phyloP scores from a whole-genome alignment of 2,329 filamentous ascomycete species.

The Aspergillus sp. region DNA sequence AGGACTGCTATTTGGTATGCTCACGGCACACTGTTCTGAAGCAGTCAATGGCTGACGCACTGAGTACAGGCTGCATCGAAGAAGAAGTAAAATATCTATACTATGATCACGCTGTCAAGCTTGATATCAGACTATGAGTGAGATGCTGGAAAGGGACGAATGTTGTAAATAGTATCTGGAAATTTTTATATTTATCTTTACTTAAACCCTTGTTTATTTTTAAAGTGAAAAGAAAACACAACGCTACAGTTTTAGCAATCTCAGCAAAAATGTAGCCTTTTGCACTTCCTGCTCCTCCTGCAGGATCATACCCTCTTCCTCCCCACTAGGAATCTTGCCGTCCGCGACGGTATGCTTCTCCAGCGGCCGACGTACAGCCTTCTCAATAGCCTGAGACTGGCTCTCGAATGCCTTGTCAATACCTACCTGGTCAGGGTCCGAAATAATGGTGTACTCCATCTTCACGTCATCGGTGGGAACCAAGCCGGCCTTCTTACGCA shows the following conservation, averaged over 20 bases:
- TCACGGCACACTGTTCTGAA: neutral
- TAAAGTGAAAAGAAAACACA: neutral
- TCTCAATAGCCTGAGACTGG: constrained; percentile 63
- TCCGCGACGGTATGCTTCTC: constrained; percentile 59
- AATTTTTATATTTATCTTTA: no score
- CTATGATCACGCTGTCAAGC: no score
- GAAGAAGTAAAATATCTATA: constrained; percentile 22
- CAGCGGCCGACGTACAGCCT: constrained; percentile 66
- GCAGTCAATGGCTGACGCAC: constrained; percentile 4
- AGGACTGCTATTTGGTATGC: constrained; percentile 77
- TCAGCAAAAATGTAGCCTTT: constrained; percentile 69
- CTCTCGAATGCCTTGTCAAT: constrained; percentile 61
- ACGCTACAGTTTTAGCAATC: constrained; percentile 62
- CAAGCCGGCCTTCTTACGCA: constrained; percentile 88
- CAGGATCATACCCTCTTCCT: constrained; percentile 57
- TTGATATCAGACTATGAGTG: no score
- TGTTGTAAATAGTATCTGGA: no score
- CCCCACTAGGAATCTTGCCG: constrained; percentile 46
- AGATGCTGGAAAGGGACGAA: no score
- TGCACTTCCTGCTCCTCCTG: constrained; percentile 83
- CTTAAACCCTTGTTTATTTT: no score
- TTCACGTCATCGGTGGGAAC: constrained; percentile 88
- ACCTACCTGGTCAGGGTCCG: constrained; percentile 69
- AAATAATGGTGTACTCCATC: constrained; percentile 81
- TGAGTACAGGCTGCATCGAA: constrained; percentile 44